phyloP scores from a whole-genome alignment of 306 rosid genomes.

The Dicorynia guianensis region DNA sequence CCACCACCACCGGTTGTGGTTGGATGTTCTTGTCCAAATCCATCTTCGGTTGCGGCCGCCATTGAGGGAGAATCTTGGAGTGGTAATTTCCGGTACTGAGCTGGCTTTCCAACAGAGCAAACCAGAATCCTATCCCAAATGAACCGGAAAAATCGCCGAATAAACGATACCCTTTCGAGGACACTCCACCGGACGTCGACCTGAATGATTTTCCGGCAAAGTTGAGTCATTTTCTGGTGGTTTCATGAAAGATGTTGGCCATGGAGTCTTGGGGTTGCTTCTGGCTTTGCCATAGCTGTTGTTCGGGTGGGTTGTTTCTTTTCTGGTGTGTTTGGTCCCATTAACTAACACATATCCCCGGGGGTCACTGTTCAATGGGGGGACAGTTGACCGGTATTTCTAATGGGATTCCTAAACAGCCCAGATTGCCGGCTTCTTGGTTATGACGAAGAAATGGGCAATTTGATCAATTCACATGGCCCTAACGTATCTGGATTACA shows the following conservation, averaged over 20 bases:
- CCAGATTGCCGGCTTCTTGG: conserved; percentile 58
- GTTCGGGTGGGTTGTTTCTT: not conserved
- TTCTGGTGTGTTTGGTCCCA: conserved; percentile 8
- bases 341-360: conserved; percentile 42
- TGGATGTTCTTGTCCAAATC: conserved; percentile 32
- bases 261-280: conserved; percentile 35
- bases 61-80: conserved; percentile 25
- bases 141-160: conserved; percentile 72
- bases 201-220: conserved; percentile 65
- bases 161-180: conserved; percentile 58
- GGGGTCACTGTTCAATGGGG: conserved; percentile 38
- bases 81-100: conserved; percentile 59
- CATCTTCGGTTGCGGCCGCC: conserved; percentile 18
- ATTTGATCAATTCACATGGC: conserved; percentile 26
- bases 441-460: conserved; percentile 10
- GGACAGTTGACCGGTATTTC: conserved; percentile 90
- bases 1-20: conserved; percentile 11
- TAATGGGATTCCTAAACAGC: conserved; percentile 41
- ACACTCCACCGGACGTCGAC: conserved; percentile 64
- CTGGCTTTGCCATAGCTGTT: conserved; percentile 33
- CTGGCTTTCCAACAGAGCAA: conserved; percentile 62
- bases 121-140: conserved; percentile 74
- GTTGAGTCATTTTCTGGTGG: conserved; percentile 66
- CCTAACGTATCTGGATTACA: too few species aligned
- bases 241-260: conserved; percentile 48